Evolutionary conservation across 2,329 filamentous ascomycete species (phyloP).

Genomic region (Fusarium citri): DNA sequence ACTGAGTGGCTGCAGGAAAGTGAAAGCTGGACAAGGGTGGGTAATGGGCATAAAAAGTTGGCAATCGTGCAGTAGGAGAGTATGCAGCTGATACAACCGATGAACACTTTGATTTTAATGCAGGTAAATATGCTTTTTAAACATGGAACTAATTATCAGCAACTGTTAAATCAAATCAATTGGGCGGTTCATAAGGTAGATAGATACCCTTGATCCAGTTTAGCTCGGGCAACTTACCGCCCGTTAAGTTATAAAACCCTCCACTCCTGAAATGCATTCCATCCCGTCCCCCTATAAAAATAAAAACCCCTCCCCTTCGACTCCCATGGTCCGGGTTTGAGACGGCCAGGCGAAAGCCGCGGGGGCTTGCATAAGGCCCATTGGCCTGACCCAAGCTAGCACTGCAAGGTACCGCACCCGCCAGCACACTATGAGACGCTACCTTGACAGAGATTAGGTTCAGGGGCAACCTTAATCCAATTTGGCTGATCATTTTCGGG

Average conservation of each 20-base stretch:
- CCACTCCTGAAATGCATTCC: conserved; percentile 23
- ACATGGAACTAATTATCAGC: background rate
- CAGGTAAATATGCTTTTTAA: background rate
- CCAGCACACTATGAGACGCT: conserved; percentile 24
- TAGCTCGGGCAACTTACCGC: conserved; percentile 3
- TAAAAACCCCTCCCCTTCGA: background rate
- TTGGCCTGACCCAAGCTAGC: conserved; percentile 10
- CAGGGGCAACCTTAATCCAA: conserved; percentile 24
- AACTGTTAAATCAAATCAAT: background rate
- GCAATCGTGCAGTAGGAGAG: conserved; percentile 18
- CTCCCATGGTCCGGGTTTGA: conserved; percentile 32
- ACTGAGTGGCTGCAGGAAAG: conserved; percentile 33
- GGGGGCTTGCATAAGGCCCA: conserved; percentile 30
- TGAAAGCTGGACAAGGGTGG: conserved; percentile 16
- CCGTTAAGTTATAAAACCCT: conserved; percentile 21
- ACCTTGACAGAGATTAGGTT: conserved; percentile 29
- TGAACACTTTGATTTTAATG: background rate
- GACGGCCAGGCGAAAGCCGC: conserved; percentile 30
- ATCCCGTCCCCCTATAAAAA: conserved; percentile 1
- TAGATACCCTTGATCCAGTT: background rate
- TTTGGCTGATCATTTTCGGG: conserved; percentile 6
- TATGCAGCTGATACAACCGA: conserved; percentile 25
- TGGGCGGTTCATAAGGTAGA: background rate
- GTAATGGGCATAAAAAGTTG: conserved; percentile 21
- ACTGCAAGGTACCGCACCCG: conserved; percentile 38